Percentiles rank a stretch among this genome's conserved stretches.
Evolutionary conservation across 192 early-diverging fungal species (phyloP).

Genomic region (Gorgonomyces haynaldii): DNA sequence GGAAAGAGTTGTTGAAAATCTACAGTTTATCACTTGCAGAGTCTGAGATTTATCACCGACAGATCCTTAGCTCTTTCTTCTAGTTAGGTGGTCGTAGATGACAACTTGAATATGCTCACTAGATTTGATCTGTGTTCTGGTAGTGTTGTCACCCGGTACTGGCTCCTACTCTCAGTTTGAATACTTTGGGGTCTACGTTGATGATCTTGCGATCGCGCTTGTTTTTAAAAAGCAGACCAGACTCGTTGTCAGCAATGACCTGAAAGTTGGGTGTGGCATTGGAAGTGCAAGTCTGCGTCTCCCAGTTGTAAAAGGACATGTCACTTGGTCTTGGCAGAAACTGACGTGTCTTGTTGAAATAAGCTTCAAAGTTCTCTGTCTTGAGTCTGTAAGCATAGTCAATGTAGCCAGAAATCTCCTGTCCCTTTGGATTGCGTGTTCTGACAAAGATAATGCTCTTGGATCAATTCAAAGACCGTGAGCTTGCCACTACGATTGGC

Average conservation of each 20-base stretch:
- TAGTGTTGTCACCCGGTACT: conserved; percentile 51
- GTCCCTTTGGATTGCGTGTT: conserved; percentile 38
- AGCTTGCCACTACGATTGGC: conserved; percentile 50
- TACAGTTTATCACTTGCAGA: too few species aligned
- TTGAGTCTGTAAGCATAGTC: conserved; percentile 54
- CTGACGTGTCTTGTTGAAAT: conserved; percentile 30
- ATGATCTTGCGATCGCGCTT: conserved; percentile 55
- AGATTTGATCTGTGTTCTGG: conserved; percentile 33
- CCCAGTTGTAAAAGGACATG: conserved; percentile 59
- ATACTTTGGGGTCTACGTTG: conserved; percentile 53
- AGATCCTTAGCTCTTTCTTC: conserved; percentile 36
- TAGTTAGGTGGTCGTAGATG: conserved; percentile 51
- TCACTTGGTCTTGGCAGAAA: conserved; percentile 42
- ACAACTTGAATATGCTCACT: conserved; percentile 52
- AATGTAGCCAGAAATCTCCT: conserved; percentile 52
- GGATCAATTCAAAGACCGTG: conserved; percentile 25
- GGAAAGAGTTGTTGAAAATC: too few species aligned
- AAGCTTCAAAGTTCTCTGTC: conserved; percentile 50
- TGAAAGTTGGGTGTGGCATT: conserved; percentile 56
- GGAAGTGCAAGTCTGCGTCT: conserved; percentile 50
- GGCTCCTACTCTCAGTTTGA: too few species aligned
- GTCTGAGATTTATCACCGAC: too few species aligned
- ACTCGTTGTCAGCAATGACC: conserved; percentile 57
- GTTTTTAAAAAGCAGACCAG: conserved; percentile 52
- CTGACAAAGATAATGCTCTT: conserved; percentile 49